These are phyloP conservation scores for Crucibulum laeve DNA, from an alignment of 768 basidiomycete species.

Conservation along the genomic window DNA sequence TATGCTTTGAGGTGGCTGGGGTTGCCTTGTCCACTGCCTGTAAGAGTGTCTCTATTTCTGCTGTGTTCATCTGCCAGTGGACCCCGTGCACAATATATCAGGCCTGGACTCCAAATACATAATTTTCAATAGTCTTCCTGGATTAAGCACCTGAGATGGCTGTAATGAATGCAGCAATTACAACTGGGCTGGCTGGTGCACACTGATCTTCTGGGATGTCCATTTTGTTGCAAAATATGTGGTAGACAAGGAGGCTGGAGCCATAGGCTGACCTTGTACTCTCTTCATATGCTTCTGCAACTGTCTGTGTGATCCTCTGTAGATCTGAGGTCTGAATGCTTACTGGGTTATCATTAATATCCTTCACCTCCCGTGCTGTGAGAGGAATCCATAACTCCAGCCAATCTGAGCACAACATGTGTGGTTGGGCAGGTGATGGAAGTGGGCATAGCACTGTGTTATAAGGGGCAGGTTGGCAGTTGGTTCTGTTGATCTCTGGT, in stretches of 20 bases:
- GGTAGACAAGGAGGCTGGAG: constrained; percentile 29
- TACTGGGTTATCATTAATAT: too few relatives aligned
- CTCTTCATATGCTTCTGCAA: constrained; percentile 17
- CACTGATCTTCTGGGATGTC: constrained; percentile 24
- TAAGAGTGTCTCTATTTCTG: constrained; percentile 20
- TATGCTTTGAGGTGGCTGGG: constrained; percentile 21
- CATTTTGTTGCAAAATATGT: constrained; percentile 31
- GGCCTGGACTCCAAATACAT: constrained; percentile 30
- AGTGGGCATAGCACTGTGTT: too few relatives aligned
- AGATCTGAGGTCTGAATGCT: background rate
- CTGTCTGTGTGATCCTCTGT: background rate
- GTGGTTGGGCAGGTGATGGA: too few relatives aligned
- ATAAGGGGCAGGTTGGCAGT: too few relatives aligned
- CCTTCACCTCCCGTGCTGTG: too few relatives aligned
- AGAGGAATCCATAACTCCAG: too few relatives aligned
- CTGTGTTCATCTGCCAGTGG: constrained; percentile 19
- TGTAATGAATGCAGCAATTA: constrained; percentile 26
- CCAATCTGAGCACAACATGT: too few relatives aligned
- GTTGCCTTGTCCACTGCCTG: constrained; percentile 21
- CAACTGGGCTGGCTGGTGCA: constrained; percentile 16
- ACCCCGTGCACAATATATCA: constrained; percentile 44
- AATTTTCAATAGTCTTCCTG: constrained; percentile 28
- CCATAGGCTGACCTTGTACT: constrained; percentile 30
- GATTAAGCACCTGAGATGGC: constrained; percentile 26
- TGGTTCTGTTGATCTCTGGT: too few relatives aligned